Evolutionary conservation across 805 yeast species (phyloP), one percentile per base, ranked within the genome.

Genomic region (Ogataea angusta): DNA sequence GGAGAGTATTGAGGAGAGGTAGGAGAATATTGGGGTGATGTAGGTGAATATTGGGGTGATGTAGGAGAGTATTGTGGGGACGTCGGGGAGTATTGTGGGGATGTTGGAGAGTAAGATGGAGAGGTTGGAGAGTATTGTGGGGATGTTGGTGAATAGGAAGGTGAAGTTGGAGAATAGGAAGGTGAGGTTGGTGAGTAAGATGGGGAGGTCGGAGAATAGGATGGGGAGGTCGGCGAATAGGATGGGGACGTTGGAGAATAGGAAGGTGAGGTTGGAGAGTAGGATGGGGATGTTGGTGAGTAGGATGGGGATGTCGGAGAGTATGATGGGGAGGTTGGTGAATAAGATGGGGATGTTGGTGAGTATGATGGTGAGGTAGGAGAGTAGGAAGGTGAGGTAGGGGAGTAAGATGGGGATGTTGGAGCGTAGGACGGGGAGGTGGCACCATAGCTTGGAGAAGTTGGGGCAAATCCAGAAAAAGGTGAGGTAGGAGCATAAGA

Each of bases 71-170:
- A 87, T 18, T 72, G 59, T 51, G 95, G 95, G 0, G 90, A 82
- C 0, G 95, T 84, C 47, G 95, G 93, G 0, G 85, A 75, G 59
- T 80, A 81, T 27, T 64, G 56, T 45, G 88, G 88, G 5, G 82
- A 74, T 0, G 88, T 85, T 34, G 95, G 95, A 1, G 82, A 73
- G 63, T 87, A 87, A 1, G 70, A 60, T 48, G 95, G 95, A 0
- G 89, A 80, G 0, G 93, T 85, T 36, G 95, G 95, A 3, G 82
- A 72, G 60, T 87, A 89, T 8, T 72, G 58, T 53, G 95, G 95
- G 0, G 90, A 80, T 0, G 95, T 85, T 47, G 95, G 95, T 0
- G 84, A 74, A 55, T 82, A 82, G 12, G 65, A 53, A 46, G 90
- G 89, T 4, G 82, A 73, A 0, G 90, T 80, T 30, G 90, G 86